Base-by-base conservation (phyloP, 768 basidiomycete species). In the Rhizopogon roseolus region DNA sequence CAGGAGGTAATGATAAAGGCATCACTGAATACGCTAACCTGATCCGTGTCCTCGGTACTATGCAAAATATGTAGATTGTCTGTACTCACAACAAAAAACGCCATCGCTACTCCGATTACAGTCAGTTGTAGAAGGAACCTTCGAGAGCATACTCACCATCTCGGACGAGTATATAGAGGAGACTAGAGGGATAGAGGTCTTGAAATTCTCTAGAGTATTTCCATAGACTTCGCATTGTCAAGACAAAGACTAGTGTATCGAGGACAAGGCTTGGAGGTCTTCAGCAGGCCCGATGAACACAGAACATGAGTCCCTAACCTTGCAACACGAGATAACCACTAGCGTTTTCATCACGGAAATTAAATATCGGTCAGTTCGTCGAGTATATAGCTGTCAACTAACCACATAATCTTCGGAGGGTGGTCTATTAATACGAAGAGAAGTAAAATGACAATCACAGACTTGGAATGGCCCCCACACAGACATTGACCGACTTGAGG, bases 131-230 rank as follows among this genome's bases (percentile, higher is more conserved):
- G 14, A 10, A 14, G 17, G 2, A 14, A 13, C 32, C 14, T 6
- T 22, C 22, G 22, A 6, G 29, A 34, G 38, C 9, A 32, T 22
- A 2, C 61, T 55, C 42, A 66, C 65, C 64, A 19, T 66, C 66
- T 45, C 64, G 57, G 14, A 44, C 17, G 14, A 66, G 66, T 39
- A 58, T 44, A 34, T 6, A 41, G 9, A 58, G 13, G 25, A 69
- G 52, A 2, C 32, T 32, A n/a, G 60, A 65, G 4, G 55, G 46
- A 13, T 14, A 16, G 19, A 45, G 4, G 1, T 6, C 13, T 19
- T 4, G 16, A n/a, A 39, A 43, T 28, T 29, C 53, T 11, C 7
- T 36, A 1, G 25, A 36, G 14, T 42, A 22, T 6, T 32, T 52
- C 32, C 19, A n/a, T 16, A 68, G 58, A 37, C 48, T 46, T 10